Percentiles rank a stretch among this genome's conserved stretches.
Conservation (phyloP, 306 rosid genomes). For the Psophocarpus tetragonolobus region DNA sequence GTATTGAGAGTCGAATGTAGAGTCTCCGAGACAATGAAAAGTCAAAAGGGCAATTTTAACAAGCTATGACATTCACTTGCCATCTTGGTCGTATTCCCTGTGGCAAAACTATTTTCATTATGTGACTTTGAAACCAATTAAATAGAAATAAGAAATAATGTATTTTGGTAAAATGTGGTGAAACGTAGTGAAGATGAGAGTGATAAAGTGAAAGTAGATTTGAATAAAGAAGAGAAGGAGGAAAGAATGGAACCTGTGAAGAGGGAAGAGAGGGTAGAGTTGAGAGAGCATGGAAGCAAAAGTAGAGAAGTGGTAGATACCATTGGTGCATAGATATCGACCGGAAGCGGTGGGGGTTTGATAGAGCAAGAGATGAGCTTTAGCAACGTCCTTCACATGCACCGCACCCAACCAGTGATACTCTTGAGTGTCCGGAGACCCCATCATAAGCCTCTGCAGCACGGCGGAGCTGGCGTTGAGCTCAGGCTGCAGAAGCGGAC, state of each 20-base stretch:
- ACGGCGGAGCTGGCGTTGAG: slow-evolving; percentile 86
- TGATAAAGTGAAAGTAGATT: not conserved
- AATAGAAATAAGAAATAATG: no score
- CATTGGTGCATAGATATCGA: slow-evolving; percentile 84
- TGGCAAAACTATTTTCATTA: not conserved
- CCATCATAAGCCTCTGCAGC: slow-evolving; percentile 61
- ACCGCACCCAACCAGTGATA: slow-evolving; percentile 88
- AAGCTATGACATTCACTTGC: not conserved
- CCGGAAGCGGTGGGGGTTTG: slow-evolving; percentile 71
- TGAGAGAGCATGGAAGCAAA: slow-evolving; percentile 61
- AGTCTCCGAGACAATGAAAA: not conserved
- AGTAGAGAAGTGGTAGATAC: slow-evolving; percentile 67
- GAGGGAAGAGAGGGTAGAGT: slow-evolving; percentile 65
- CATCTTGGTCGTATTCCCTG: not conserved
- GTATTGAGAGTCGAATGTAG: not conserved
- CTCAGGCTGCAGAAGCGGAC: slow-evolving; percentile 60
- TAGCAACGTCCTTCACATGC: slow-evolving; percentile 74
- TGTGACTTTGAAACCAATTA: no score
- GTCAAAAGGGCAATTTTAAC: not conserved
- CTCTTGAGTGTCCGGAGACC: slow-evolving; percentile 75
- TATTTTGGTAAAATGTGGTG: no score
- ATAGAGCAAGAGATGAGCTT: slow-evolving; percentile 51
- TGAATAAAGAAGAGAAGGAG: not conserved
- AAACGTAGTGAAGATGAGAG: no score
- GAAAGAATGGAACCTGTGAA: slow-evolving; percentile 66